phyloP scores from a whole-genome alignment of 305 asterid species.

The Fraxinus paxiana region DNA sequence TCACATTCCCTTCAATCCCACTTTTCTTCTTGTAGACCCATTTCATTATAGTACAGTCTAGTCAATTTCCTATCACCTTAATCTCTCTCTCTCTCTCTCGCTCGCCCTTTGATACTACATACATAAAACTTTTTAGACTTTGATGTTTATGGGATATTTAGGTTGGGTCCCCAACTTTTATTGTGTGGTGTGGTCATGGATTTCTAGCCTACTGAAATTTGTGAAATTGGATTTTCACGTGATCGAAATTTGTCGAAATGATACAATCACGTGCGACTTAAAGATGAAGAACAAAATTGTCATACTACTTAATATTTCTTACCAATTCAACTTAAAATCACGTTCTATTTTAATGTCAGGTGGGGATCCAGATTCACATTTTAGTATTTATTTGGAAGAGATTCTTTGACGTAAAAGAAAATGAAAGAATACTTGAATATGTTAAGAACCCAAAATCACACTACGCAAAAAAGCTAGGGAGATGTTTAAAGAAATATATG shows the following conservation, averaged over 20 bases:
- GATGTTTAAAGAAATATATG: neutral
- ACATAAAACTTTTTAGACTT: neutral
- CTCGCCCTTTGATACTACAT: neutral
- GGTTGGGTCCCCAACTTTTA: neutral
- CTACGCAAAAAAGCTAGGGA: neutral
- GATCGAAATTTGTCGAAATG: neutral
- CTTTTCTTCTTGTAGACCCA: constrained; percentile 30
- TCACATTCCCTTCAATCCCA: constrained; percentile 26
- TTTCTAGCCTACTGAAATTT: neutral
- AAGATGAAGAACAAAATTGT: neutral
- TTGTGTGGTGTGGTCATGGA: neutral
- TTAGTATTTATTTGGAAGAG: neutral
- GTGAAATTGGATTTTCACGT: neutral
- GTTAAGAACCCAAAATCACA: neutral
- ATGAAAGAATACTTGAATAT: too few relatives aligned
- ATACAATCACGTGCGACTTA: neutral
- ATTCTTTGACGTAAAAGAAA: neutral
- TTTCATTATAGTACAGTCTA: constrained; percentile 5
- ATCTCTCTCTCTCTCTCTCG: neutral
- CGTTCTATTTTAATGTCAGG: neutral
- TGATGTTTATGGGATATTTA: neutral
- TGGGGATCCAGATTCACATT: neutral
- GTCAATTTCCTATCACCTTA: neutral
- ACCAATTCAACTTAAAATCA: neutral
- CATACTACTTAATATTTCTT: neutral